A percentile compares a stretch with the other conserved stretches of the same genome.
Evolutionary conservation across 768 basidiomycete genomes (phyloP).

Genomic region (Leccinum sublutescens): DNA sequence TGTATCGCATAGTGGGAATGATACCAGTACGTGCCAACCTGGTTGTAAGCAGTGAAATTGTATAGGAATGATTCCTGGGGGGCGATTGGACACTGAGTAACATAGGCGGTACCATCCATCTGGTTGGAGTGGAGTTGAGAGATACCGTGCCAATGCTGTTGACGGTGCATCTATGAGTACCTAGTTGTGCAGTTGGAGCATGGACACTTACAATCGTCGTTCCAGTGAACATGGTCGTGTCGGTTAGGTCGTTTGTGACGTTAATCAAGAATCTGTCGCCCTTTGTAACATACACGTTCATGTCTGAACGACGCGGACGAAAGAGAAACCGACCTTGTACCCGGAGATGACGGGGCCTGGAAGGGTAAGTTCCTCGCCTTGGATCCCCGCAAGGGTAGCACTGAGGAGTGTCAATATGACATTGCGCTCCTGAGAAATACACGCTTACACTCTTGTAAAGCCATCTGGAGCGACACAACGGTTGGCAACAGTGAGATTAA

Average conservation of each 20-base stretch:
- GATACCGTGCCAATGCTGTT: conserved; percentile 33
- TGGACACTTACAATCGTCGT: conserved; percentile 23
- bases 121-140: conserved; percentile 23
- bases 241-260: conserved; percentile 16
- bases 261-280: conserved; percentile 21
- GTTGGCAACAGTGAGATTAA: conserved; percentile 3
- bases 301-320: not conserved
- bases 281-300: conserved; percentile 1
- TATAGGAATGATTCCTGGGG: conserved; percentile 36
- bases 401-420: conserved; percentile 14
- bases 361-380: conserved; percentile 23
- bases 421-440: too few species aligned
- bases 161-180: not conserved
- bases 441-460: conserved; percentile 11
- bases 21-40: conserved; percentile 42
- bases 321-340: conserved; percentile 28
- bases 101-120: conserved; percentile 35
- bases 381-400: conserved; percentile 37
- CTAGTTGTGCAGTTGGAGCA: too few species aligned
- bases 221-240: conserved; percentile 19
- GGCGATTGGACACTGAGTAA: conserved; percentile 42
- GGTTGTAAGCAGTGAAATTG: conserved; percentile 30
- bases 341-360: conserved; percentile 42
- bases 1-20: conserved; percentile 24
- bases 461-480: conserved; percentile 13